Base-by-base conservation (phyloP, 176 grass and related monocot genomes). In the Ampelocalamus luodianensis region DNA sequence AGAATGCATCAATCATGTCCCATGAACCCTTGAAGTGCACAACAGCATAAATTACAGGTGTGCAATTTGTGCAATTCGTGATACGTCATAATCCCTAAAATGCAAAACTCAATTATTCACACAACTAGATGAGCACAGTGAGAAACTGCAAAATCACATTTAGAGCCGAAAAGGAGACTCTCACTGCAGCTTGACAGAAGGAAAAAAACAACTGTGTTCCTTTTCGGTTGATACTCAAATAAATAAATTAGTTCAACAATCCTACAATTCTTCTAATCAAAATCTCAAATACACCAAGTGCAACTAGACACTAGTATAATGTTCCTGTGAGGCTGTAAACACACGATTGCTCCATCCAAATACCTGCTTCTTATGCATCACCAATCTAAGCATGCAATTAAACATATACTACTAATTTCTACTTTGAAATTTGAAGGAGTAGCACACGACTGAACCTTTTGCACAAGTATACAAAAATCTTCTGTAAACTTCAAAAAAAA, bases 201-300 rank as follows among this genome's bases (percentile, higher is more conserved):
- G n/a, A 80, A 0, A 82, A 38, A 72, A 80, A 0, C 8, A 73
- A 40, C 1, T 14, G 4, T 8, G 9, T 54, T 51, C 74, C 55
- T 83, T 90, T 79, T 74, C 6, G 26, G 23, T 44, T 2, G 22
- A 50, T 44, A 70, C 27, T 56, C 6, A 9, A 74, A 74, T 5
- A 60, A 70, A 59, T 5, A 48, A 76, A 74, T 6, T 20, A 3
- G 10, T 50, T 37, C 46, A 43, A 10, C 2, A 49, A 58, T 67
- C 66, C 23, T 61, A 73, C 4, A 40, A 12, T 50, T 22, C 14
- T 45, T 26, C 3, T 55, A 26, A 68, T 68, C 17, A 67, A 59
- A 86, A 74, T 34, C 73, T 77, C 43, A 63, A 48, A 58, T 51
- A 77, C 15, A 68, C 4, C 62, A 68, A 77, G 36, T 40, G 62